These are phyloP conservation scores for Gregarina niphandrodes DNA, from an alignment of 169 alveolate species.

Conservation along the genomic window DNA sequence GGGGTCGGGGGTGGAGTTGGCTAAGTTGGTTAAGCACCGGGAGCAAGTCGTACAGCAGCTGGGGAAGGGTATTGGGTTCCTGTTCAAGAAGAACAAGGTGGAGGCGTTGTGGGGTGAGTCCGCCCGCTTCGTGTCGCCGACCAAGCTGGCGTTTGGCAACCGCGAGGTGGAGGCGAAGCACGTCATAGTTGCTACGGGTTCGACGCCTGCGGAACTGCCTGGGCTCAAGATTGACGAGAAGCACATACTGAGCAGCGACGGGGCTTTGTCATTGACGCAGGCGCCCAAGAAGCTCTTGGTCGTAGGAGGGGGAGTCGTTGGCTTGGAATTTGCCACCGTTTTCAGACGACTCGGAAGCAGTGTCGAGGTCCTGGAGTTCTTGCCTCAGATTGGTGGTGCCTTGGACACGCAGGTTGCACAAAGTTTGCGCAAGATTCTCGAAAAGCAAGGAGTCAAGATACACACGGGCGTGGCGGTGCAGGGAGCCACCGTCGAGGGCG, in stretches of 20 bases:
- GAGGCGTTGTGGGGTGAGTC: too few relatives aligned
- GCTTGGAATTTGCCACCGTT: conserved; percentile 84
- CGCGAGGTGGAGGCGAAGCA: conserved; percentile 42
- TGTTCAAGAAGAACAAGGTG: conserved; percentile 69
- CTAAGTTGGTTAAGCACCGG: conserved; percentile 42
- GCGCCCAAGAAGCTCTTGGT: conserved; percentile 67
- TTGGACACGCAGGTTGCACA: conserved; percentile 50
- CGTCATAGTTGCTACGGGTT: conserved; percentile 75
- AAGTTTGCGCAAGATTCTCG: conserved; percentile 44
- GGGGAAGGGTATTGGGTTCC: conserved; percentile 62
- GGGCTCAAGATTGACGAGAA: conserved; percentile 46
- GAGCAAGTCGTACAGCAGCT: conserved; percentile 51
- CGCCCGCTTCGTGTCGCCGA: too few relatives aligned
- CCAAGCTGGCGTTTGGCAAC: too few relatives aligned
- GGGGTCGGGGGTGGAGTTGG: conserved; percentile 42
- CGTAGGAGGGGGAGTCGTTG: conserved; percentile 95
- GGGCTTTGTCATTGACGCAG: conserved; percentile 25
- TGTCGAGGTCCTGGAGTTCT: conserved; percentile 32
- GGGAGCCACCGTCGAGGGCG: conserved; percentile 49
- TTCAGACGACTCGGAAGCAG: conserved; percentile 66
- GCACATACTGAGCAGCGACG: conserved; percentile 47
- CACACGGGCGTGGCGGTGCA: conserved; percentile 31
- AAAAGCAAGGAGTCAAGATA: conserved; percentile 35
- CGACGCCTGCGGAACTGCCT: conserved; percentile 64
- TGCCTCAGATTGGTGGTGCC: conserved; percentile 32